Base-by-base conservation (phyloP, 371 early-diverging fungal species). In the Scutellospora calospora region DNA sequence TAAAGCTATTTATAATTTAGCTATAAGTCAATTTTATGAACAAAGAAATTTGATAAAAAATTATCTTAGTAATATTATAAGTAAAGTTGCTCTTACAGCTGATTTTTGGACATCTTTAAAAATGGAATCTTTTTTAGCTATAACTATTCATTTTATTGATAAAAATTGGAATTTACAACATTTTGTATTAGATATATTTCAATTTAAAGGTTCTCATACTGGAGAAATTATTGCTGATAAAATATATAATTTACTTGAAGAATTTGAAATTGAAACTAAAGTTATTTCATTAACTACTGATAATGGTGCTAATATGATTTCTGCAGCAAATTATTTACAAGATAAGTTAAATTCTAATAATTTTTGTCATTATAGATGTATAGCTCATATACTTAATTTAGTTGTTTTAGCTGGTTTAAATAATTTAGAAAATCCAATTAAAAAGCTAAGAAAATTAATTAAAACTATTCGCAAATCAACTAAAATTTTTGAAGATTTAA, bases 71-170 rank as follows among this genome's bases (percentile, higher is more conserved):
- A 20, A 1, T 9, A 62, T 76, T 41, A 49, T 63, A 49, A 63
- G 63, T 25, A 59, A 45, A 49, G 38, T 41, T 45, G 4, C 77
- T 33, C 6, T 76, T 14, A 76, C 77, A 14, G 31, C 63, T 27
- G 45, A 71, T 18, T 45, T 71, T 18, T 71, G 71, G 71, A 12
- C 49, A 20, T 49, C 51, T 22, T 49, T 71, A 25, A 71, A 71
- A 38, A 49, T 20, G 20, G 71, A 71, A 12, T 20, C 38, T 18
- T 11, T 71, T 71, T 51, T 71, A 27, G 71, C 12, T 0, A 5
- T 71, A 12, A 71, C 71, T n/a, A 51, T 71, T 8, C 71, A 71
- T 71, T 71, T 45, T 49, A 71, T 71, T 22, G 49, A 71, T 51
- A n/a, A 38, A 45, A 41, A 71, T n/a, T 71, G 49, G 71, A 5